phyloP scores from a whole-genome alignment of 2,329 filamentous ascomycete species.

The Nothomitra cinnamomea region DNA sequence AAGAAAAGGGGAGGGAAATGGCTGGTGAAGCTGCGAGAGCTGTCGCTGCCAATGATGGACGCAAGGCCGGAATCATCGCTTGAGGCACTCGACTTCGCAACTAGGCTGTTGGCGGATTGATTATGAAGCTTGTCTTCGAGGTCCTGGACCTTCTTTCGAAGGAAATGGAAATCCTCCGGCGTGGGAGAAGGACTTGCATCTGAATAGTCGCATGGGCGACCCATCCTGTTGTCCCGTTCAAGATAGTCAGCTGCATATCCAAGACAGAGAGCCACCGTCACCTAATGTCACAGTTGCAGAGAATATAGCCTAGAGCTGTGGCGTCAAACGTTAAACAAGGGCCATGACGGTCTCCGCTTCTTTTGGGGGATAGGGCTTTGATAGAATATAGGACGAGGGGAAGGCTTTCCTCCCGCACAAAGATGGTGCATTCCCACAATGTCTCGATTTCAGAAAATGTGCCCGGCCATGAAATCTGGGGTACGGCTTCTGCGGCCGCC shows the following conservation, averaged over 20 bases:
- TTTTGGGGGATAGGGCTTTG: too few relatives aligned
- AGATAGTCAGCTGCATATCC: background rate
- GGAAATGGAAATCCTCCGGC: conserved; percentile 2
- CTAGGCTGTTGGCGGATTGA: background rate
- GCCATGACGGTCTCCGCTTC: too few relatives aligned
- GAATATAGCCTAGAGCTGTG: too few relatives aligned
- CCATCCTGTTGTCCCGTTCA: background rate
- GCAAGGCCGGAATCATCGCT: background rate
- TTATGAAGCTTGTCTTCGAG: background rate
- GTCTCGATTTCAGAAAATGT: too few relatives aligned
- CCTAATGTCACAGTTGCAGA: too few relatives aligned
- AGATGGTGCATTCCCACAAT: too few relatives aligned
- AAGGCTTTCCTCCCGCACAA: too few relatives aligned
- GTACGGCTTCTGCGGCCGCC: too few relatives aligned
- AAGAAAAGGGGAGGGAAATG: conserved; percentile 1
- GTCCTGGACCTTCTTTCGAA: conserved; percentile 1
- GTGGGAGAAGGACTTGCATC: conserved; percentile 5
- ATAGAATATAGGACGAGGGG: too few relatives aligned
- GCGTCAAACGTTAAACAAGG: too few relatives aligned
- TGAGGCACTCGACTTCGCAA: background rate
- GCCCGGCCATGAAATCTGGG: too few relatives aligned
- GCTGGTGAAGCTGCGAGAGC: background rate
- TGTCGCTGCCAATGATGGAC: background rate
- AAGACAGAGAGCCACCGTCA: background rate
- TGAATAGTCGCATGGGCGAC: conserved; percentile 4